These are phyloP conservation scores for Pythium brachiatum DNA, from an alignment of 352 stramenopile species.

Conservation along the genomic window DNA sequence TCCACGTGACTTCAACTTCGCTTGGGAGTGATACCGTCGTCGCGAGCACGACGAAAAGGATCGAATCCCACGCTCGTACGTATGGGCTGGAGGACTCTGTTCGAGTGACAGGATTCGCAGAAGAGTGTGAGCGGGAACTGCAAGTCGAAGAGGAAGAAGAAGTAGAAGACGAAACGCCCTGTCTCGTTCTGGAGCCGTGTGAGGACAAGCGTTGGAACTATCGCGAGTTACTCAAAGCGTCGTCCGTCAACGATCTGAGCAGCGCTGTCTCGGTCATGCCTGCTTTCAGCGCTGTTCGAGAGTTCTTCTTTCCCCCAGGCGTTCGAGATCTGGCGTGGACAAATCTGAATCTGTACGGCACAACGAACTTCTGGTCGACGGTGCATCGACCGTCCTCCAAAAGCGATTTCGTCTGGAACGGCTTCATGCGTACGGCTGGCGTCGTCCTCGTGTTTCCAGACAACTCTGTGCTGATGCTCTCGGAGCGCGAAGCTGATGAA, in stretches of 20 bases:
- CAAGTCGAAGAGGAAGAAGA: slow-evolving; percentile 53
- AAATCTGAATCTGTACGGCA: background rate
- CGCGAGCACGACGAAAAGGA: too few species aligned
- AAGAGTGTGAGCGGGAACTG: slow-evolving; percentile 55
- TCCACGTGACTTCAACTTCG: background rate
- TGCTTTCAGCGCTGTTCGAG: background rate
- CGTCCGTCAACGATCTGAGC: too few species aligned
- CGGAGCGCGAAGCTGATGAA: slow-evolving; percentile 15
- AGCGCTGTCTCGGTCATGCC: too few species aligned
- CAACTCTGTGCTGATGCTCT: slow-evolving; percentile 11
- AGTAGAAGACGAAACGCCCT: slow-evolving; percentile 30
- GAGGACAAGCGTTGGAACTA: too few species aligned
- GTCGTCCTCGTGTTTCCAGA: slow-evolving; percentile 13
- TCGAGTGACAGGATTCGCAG: slow-evolving; percentile 32
- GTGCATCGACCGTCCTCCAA: background rate
- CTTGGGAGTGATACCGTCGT: too few species aligned
- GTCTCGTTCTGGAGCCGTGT: too few species aligned
- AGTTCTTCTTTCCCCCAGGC: background rate
- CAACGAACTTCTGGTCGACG: slow-evolving; percentile 1
- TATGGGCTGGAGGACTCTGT: slow-evolving; percentile 15
- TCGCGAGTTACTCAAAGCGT: too few species aligned
- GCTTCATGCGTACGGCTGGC: slow-evolving; percentile 30
- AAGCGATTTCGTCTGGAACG: slow-evolving; percentile 14
- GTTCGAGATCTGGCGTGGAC: background rate
- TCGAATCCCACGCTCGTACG: too few species aligned